Conservation (phyloP, 2,329 filamentous ascomycete genomes). For the Fusarium chlamydosporum region DNA sequence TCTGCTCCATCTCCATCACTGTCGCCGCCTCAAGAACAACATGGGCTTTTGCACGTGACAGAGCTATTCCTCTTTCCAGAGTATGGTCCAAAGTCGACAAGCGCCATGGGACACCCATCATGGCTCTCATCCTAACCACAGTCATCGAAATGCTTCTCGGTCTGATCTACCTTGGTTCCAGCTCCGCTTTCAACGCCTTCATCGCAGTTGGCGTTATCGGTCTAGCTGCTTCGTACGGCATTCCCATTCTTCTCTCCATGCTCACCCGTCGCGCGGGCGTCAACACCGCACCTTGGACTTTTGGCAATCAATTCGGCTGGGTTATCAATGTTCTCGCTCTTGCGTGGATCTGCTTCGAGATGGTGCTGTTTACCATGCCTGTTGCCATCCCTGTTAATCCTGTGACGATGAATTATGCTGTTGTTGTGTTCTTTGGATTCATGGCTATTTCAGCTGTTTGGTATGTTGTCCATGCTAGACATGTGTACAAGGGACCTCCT, state of each 20-base stretch:
- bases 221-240: constrained; percentile 79
- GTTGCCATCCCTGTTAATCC: constrained; percentile 70
- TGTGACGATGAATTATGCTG: constrained; percentile 75
- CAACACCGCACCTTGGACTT: constrained; percentile 73
- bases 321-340: constrained; percentile 76
- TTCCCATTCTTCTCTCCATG: constrained; percentile 80
- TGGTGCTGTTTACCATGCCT: constrained; percentile 85
- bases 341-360: constrained; percentile 76
- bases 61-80: constrained; percentile 77
- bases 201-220: constrained; percentile 85
- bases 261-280: constrained; percentile 74
- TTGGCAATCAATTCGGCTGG: constrained; percentile 74
- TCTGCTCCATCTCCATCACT: constrained; percentile 80
- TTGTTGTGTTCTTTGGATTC: constrained; percentile 75
- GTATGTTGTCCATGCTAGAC: constrained; percentile 69
- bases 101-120: constrained; percentile 77
- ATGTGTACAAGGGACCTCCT: constrained; percentile 48
- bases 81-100: constrained; percentile 77
- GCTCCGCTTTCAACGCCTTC: constrained; percentile 82
- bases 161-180: constrained; percentile 83
- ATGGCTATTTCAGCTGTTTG: constrained; percentile 70
- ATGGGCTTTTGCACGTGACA: constrained; percentile 81
- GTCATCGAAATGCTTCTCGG: constrained; percentile 78
- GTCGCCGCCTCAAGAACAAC: constrained; percentile 81
- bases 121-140: constrained; percentile 76